Evolutionary conservation across 129 eudicot genomes (phyloP).

Genomic region (Escallonia rubra): DNA sequence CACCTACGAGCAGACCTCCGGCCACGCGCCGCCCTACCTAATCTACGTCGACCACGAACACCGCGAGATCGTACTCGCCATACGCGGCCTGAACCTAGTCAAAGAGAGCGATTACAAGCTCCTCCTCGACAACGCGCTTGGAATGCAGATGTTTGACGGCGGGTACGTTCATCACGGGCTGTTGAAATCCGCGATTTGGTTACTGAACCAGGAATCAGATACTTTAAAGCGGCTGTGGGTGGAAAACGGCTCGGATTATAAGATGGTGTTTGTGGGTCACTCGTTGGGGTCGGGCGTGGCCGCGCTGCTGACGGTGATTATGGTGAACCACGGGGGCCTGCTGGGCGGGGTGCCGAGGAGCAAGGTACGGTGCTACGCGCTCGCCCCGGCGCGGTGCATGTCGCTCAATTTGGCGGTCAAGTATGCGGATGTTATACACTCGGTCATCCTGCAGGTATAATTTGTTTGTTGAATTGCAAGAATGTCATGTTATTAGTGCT

Average conservation of each 20-base stretch:
- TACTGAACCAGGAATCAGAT: slow-evolving; percentile 60
- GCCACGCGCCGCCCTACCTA: slow-evolving; percentile 72
- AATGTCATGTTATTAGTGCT: too few species aligned
- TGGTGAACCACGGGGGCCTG: slow-evolving; percentile 56
- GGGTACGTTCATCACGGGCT: slow-evolving; percentile 95
- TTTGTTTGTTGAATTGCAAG: neutral
- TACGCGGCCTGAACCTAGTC: slow-evolving; percentile 63
- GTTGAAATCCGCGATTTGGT: slow-evolving; percentile 68
- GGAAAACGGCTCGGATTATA: slow-evolving; percentile 57
- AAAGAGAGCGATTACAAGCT: slow-evolving; percentile 70
- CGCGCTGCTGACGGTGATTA: slow-evolving; percentile 63
- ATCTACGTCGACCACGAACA: slow-evolving; percentile 63
- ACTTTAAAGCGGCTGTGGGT: slow-evolving; percentile 54
- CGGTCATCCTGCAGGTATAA: slow-evolving; percentile 69
- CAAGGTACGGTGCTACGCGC: slow-evolving; percentile 55
- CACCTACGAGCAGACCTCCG: slow-evolving; percentile 56
- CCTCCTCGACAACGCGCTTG: slow-evolving; percentile 38
- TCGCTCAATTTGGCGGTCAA: slow-evolving; percentile 88
- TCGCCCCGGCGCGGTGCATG: slow-evolving; percentile 86
- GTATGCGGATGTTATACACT: slow-evolving; percentile 72
- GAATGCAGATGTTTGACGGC: slow-evolving; percentile 83
- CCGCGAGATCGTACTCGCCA: slow-evolving; percentile 62
- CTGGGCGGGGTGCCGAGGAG: slow-evolving; percentile 71
- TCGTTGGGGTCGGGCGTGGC: slow-evolving; percentile 93
- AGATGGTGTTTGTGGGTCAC: slow-evolving; percentile 77